phyloP scores from a whole-genome alignment of 2,329 filamentous ascomycete genomes.

The Trichoderma koningiopsis region DNA sequence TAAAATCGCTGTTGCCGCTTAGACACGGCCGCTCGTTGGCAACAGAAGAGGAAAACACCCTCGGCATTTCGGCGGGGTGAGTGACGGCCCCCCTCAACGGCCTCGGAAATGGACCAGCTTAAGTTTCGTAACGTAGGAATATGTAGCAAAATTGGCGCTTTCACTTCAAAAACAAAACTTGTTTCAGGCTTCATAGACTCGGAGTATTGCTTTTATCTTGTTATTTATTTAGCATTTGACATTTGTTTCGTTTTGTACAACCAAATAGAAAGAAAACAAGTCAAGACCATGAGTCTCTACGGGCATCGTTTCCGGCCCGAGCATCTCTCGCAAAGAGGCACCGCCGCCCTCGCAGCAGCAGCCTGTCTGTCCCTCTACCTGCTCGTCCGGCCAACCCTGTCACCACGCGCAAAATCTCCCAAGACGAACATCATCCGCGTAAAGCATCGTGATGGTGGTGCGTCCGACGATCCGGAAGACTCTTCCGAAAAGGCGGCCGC shows the following conservation, averaged over 20 bases:
- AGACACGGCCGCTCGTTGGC: neutral
- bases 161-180: neutral
- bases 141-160: neutral
- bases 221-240: neutral
- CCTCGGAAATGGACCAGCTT: constrained; percentile 13
- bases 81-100: neutral
- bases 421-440: constrained; percentile 17
- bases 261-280: neutral
- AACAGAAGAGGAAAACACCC: neutral
- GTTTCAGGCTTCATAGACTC: neutral
- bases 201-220: neutral
- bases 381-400: constrained; percentile 34
- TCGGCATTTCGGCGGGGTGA: constrained; percentile 18
- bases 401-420: constrained; percentile 24
- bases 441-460: neutral
- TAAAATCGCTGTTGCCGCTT: neutral
- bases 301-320: constrained; percentile 17
- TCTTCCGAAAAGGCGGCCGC: neutral
- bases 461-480: neutral
- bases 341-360: constrained; percentile 29
- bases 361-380: constrained; percentile 43
- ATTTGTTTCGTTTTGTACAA: neutral
- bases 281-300: constrained; percentile 22
- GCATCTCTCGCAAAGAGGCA: constrained; percentile 11
- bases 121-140: neutral